Base-by-base conservation (phyloP, 148 eudicot genomes). In the Rhododendron griersonianum region DNA sequence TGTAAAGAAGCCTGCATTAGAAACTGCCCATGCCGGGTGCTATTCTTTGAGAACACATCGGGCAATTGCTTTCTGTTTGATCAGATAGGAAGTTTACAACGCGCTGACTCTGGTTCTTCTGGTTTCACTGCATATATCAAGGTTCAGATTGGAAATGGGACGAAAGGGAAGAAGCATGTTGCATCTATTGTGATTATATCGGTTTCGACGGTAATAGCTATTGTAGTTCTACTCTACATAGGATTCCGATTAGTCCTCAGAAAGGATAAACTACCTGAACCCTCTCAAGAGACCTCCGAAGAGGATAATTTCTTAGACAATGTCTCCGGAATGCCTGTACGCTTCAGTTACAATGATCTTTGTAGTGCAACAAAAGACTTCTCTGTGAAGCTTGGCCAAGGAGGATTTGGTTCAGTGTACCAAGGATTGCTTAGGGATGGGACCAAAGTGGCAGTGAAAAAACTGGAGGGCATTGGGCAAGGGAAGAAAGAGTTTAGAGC, bases 401-500 rank as follows among this genome's bases (percentile, higher is more conserved):
- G 83, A 80, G 83, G 83, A 50, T 80, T 80, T 53, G 83, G 83
- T 35, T 89, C 89, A 2, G 87, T 89, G 67, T 89, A 89, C 84
- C 57, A 82, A 67, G 89, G 91, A 8, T 47, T 19, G 77, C 86
- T 87, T 63, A 53, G 25, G 21, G 90, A 87, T 48, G 86, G 90
- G 83, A 80, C 83, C 23, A 59, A 69, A 80, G 82, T 89, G 11
- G 90, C 90, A 37, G 90, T 89, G 41, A 89, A 89, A 69, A 89
- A 87, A 76, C 78, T 89, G 33, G 90, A 89, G 37, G 85, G 87
- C 44, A 55, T 85, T 55, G 89, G 89, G 69, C 89, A 89, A 59
- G 89, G 91, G 39, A 85, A 48, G 77, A 87, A 85, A 63, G 84
- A 89, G 48, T 89, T 89, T 41, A 85, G 89, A 83, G 89, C 89